Percentiles rank a stretch among this genome's conserved stretches.
Evolutionary conservation across 2,329 filamentous ascomycete species (phyloP).

Genomic region (Lecanosticta acicola): DNA sequence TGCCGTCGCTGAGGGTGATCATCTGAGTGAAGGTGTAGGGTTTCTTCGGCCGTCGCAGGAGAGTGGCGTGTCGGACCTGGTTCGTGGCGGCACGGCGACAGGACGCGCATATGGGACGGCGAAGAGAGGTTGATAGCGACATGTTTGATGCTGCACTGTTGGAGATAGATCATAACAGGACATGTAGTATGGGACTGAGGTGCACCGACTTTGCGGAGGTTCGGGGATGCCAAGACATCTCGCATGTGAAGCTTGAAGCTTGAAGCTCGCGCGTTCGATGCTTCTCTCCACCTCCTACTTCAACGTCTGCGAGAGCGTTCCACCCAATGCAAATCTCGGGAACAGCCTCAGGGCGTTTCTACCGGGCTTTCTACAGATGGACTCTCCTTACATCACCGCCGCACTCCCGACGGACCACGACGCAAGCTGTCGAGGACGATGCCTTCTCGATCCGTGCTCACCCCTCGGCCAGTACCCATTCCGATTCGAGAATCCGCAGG

Average conservation of each 20-base stretch:
- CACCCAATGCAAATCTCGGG: constrained; percentile 8
- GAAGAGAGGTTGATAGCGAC: constrained; percentile 14
- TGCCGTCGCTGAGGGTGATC: constrained; percentile 85
- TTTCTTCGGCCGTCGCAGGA: constrained; percentile 79
- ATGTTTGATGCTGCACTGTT: constrained; percentile 16
- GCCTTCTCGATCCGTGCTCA: too few species aligned
- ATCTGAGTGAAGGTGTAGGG: constrained; percentile 98
- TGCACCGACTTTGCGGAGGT: constrained; percentile 9
- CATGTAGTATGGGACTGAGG: constrained; percentile 1
- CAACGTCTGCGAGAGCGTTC: neutral
- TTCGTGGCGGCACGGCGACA: constrained; percentile 15
- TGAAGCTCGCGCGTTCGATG: neutral
- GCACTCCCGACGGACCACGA: too few species aligned
- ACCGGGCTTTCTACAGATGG: constrained; percentile 43
- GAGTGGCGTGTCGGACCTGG: constrained; percentile 74
- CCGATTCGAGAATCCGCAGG: too few species aligned
- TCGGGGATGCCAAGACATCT: constrained; percentile 15
- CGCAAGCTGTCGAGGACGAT: too few species aligned
- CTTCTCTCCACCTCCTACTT: constrained; percentile 1
- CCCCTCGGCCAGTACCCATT: too few species aligned
- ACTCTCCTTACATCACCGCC: constrained; percentile 23
- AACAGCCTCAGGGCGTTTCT: constrained; percentile 35
- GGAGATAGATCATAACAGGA: constrained; percentile 3
- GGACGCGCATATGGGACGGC: constrained; percentile 13
- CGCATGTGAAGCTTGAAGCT: neutral